Conservation (phyloP, 306 rosid genomes). For the Lagenaria siceraria region DNA sequence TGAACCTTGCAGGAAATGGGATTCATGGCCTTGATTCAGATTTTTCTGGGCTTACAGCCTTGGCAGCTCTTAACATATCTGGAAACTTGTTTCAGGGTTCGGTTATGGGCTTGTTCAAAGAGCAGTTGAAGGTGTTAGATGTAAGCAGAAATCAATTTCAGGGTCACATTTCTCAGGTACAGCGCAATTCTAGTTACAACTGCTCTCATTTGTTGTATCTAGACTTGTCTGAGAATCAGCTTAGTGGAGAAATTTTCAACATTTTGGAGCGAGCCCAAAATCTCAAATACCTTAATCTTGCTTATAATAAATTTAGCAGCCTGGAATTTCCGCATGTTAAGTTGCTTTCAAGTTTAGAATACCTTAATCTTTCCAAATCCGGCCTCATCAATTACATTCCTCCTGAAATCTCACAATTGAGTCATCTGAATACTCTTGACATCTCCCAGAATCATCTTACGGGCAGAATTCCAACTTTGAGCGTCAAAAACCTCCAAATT, state of each 20-base stretch:
- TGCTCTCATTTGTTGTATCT: slow-evolving; percentile 75
- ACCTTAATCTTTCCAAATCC: slow-evolving; percentile 70
- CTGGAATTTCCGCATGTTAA: slow-evolving; percentile 51
- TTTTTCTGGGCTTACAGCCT: slow-evolving; percentile 47
- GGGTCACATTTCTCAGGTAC: slow-evolving; percentile 80
- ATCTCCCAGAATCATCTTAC: slow-evolving; percentile 65
- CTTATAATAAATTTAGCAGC: slow-evolving; percentile 60
- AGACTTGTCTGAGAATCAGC: slow-evolving; percentile 77
- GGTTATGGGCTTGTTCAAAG: slow-evolving; percentile 45
- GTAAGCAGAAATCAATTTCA: slow-evolving; percentile 82
- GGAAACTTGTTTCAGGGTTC: slow-evolving; percentile 78
- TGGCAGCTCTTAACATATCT: slow-evolving; percentile 60
- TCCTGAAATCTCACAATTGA: slow-evolving; percentile 35
- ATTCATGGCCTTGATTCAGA: slow-evolving; percentile 43
- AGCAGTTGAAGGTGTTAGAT: slow-evolving; percentile 57
- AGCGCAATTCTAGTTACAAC: slow-evolving; percentile 29
- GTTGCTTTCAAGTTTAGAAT: slow-evolving; percentile 43
- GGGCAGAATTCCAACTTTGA: slow-evolving; percentile 44
- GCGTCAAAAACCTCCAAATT: slow-evolving; percentile 35
- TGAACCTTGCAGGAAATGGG: slow-evolving; percentile 70
- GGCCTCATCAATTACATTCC: slow-evolving; percentile 65
- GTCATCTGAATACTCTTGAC: slow-evolving; percentile 57
- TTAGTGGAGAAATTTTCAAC: slow-evolving; percentile 62
- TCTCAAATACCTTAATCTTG: slow-evolving; percentile 68
- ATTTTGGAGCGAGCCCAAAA: slow-evolving; percentile 37